Base-by-base conservation (phyloP, 225 moss, liverwort and hornwort genomes). In the Bryum argenteum region DNA sequence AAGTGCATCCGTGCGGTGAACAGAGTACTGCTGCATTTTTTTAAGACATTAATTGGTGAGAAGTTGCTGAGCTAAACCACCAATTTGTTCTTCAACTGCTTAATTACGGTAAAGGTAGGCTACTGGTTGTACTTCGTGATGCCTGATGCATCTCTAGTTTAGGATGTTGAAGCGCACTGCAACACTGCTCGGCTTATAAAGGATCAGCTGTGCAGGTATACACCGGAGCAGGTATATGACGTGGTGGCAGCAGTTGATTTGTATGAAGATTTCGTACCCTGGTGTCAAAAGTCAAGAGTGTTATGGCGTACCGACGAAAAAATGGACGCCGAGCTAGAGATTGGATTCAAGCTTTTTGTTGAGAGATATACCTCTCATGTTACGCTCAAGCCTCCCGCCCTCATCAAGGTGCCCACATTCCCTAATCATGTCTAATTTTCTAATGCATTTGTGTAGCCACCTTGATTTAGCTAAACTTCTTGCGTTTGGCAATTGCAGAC, bases 161-260 rank as follows among this genome's bases (percentile, higher is more conserved):
- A 45, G 65, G 2, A 26, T 33, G 5, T 18, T 67, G 67, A 40
- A 61, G 52, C 15, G 28, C 41, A 61, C 19, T 15, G 18, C 53
- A 43, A 60, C 8, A 59, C 21, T 69, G 42, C 24, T 17, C 33
- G 33, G 19, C 43, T 39, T 65, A 10, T 71, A 43, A 54, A 50
- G 54, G n/a, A 9, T 55, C 9, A 1, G 67, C 74, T 18, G 24
- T 77, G 70, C 94, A 98, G 97, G 82, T 94, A 98, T 66, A 67
- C 98, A 59, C 94, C 98, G 66, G 89, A 98, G 87, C 98, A 98
- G 78, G 76, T 98, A 26, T 98, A 82, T 22, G 80, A 92, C 39
- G 94, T 98, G n/a, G 98, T 98, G 78, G 92, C 98, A 52, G 94
- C 85, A 22, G 94, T 98, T 54, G 92, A 98, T 76, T 80, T 98